Conservation (phyloP, 768 basidiomycete species). For the Lactarius trivialis region DNA sequence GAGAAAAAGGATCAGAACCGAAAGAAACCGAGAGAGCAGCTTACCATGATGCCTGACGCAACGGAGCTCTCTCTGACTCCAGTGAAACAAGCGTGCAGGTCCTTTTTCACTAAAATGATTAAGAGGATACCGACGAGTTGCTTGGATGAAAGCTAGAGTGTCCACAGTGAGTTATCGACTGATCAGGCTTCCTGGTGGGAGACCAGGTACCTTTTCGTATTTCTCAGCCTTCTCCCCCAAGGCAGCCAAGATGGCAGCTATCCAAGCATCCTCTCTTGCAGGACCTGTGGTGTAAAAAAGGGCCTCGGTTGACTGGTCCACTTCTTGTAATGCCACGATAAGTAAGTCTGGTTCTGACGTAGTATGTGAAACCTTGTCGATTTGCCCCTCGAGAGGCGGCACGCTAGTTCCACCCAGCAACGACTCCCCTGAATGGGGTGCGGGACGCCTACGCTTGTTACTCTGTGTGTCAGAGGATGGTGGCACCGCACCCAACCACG, state of each 20-base stretch:
- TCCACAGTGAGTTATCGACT: neutral
- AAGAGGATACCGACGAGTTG: conserved; percentile 85
- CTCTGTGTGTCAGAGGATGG: neutral
- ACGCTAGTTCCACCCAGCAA: conserved; percentile 22
- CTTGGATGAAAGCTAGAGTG: conserved; percentile 53
- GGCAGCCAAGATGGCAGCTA: conserved; percentile 53
- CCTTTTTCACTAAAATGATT: conserved; percentile 56
- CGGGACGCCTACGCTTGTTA: conserved; percentile 12
- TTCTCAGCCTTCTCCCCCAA: conserved; percentile 57
- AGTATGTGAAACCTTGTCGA: neutral
- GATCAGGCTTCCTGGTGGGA: neutral
- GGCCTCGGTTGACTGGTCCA: conserved; percentile 74
- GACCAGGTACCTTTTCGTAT: conserved; percentile 65
- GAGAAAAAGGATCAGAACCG: neutral
- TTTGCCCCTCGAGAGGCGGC: neutral
- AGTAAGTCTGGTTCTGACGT: conserved; percentile 55
- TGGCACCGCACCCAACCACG: conserved; percentile 46
- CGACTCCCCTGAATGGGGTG: conserved; percentile 26
- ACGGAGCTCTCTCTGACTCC: conserved; percentile 46
- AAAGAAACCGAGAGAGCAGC: conserved; percentile 17
- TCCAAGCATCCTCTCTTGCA: conserved; percentile 66
- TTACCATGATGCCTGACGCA: conserved; percentile 74
- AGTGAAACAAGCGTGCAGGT: conserved; percentile 43
- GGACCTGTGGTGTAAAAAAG: conserved; percentile 63
- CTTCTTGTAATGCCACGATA: conserved; percentile 75